These are phyloP conservation scores for Achaetomium macrosporum DNA, from an alignment of 2,329 filamentous ascomycete genomes.

Conservation along the genomic window DNA sequence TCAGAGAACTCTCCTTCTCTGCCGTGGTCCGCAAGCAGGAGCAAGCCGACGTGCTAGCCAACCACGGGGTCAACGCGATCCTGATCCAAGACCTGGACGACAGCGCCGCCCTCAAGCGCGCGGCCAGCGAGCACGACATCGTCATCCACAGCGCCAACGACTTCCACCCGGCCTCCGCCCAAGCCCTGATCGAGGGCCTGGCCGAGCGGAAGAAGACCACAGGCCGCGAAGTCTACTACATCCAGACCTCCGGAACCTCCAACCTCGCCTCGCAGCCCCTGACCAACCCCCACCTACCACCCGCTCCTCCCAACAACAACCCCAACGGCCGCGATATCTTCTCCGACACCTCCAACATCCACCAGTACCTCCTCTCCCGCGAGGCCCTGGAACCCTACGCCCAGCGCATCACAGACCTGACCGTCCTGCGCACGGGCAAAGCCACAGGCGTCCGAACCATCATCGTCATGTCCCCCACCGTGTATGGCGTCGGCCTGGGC, in stretches of 20 bases:
- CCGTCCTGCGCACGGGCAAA: not conserved
- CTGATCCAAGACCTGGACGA: not conserved
- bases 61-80: not conserved
- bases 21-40: not conserved
- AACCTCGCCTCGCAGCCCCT: not conserved
- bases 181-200: not conserved
- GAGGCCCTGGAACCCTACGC: not conserved
- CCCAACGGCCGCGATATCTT: not conserved
- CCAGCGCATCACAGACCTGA: not conserved
- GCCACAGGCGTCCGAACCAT: not conserved
- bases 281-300: not conserved
- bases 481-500: not conserved
- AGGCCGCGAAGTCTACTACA: not conserved
- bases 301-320: too few relatives aligned
- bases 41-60: not conserved
- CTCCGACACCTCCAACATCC: not conserved
- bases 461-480: not conserved
- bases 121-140: not conserved
- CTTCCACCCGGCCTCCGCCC: not conserved
- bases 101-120: not conserved
- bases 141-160: not conserved
- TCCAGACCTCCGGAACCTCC: not conserved
- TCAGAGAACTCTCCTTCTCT: not conserved
- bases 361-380: not conserved
- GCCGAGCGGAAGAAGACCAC: not conserved